Evolutionary conservation across 352 stramenopile species (phyloP).

Genomic region (Globisporangium middletonii): DNA sequence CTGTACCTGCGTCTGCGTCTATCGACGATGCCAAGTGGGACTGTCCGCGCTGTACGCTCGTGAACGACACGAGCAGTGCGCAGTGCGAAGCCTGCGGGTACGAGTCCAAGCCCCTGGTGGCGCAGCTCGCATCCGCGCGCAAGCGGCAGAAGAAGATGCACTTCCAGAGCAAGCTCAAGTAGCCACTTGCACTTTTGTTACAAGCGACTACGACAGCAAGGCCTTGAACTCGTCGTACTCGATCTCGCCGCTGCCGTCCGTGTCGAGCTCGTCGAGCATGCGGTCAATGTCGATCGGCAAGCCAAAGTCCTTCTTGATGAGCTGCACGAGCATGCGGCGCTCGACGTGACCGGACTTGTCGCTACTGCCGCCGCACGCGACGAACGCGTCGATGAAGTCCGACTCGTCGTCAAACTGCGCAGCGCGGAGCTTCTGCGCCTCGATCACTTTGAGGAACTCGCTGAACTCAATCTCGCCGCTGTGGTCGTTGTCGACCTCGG

Average conservation of each 20-base stretch:
- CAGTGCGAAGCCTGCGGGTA: conserved; percentile 68
- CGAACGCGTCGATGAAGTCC: conserved; percentile 96
- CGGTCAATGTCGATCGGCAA: conserved; percentile 96
- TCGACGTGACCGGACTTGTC: conserved; percentile 93
- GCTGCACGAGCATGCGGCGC: conserved; percentile 82
- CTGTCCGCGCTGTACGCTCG: conserved; percentile 72
- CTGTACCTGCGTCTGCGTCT: neutral
- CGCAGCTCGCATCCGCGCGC: conserved; percentile 17
- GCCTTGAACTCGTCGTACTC: conserved; percentile 96
- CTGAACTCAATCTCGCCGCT: conserved; percentile 96
- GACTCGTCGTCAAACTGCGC: conserved; percentile 95
- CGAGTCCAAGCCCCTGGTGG: conserved; percentile 22
- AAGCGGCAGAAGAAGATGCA: conserved; percentile 71
- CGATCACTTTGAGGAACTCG: conserved; percentile 97
- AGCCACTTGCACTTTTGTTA: conserved; percentile 27
- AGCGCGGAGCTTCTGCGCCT: conserved; percentile 94
- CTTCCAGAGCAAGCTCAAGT: conserved; percentile 57
- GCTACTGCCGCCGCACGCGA: conserved; percentile 89
- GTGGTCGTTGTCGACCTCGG: conserved; percentile 91
- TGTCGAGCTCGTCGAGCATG: conserved; percentile 95
- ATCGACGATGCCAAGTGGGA: conserved; percentile 45
- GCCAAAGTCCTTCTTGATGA: conserved; percentile 96
- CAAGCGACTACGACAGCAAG: conserved; percentile 63
- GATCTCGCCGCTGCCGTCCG: conserved; percentile 91
- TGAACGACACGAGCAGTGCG: conserved; percentile 51